These are phyloP conservation scores for Viola odorata DNA, from an alignment of 345 rosid genomes.

Conservation along the genomic window DNA sequence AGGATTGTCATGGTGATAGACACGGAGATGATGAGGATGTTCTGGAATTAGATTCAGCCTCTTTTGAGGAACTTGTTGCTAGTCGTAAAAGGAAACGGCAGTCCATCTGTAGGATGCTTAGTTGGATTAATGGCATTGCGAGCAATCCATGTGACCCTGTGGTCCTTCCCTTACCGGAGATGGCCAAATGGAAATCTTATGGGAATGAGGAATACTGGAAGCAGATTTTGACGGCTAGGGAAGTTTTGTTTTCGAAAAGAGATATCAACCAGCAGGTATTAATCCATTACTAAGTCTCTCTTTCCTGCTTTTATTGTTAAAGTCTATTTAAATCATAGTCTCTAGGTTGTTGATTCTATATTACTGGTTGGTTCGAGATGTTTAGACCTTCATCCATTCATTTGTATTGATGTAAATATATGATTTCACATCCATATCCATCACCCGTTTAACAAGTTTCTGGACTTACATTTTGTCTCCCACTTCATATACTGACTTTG, in stretches of 20 bases:
- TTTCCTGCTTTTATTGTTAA: neutral
- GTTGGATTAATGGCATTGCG: constrained; percentile 59
- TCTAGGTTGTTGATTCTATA: neutral
- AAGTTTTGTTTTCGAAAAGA: constrained; percentile 33
- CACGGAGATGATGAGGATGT: constrained; percentile 9
- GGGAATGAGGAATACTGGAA: constrained; percentile 65
- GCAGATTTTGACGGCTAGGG: constrained; percentile 61
- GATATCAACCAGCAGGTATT: constrained; percentile 52
- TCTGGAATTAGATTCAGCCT: constrained; percentile 13
- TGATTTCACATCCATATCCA: neutral
- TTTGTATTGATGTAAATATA: neutral
- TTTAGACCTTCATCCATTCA: no score
- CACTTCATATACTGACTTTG: no score
- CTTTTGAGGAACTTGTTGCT: constrained; percentile 7
- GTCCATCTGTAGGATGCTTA: constrained; percentile 36
- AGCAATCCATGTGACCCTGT: constrained; percentile 52
- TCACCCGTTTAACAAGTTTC: no score
- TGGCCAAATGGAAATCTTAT: constrained; percentile 57
- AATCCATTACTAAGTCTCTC: neutral
- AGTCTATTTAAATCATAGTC: neutral
- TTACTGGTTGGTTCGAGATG: neutral
- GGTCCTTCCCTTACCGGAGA: constrained; percentile 53
- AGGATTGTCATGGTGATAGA: neutral
- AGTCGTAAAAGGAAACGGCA: constrained; percentile 49
- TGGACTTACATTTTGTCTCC: no score